These are phyloP conservation scores for Penstemon davidsonii DNA, from an alignment of 257 asterid genomes.

Conservation along the genomic window DNA sequence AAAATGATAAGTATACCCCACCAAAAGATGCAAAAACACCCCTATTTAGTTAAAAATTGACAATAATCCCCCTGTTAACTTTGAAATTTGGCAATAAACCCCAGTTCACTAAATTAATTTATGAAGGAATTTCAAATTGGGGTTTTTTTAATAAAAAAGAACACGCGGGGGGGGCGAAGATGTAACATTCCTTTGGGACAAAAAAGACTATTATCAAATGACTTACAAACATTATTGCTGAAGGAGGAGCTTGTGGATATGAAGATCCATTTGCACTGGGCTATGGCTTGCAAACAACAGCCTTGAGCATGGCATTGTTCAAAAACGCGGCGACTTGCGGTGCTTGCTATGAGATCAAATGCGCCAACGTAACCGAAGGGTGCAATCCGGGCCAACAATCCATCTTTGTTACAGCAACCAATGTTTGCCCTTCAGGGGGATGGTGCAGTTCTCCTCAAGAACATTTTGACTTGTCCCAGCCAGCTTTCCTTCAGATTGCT, in stretches of 20 bases:
- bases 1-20: no score
- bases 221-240: not conserved
- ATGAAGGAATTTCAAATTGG: no score
- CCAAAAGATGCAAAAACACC: no score
- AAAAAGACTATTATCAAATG: no score
- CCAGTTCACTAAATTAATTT: no score
- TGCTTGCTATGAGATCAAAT: constrained; percentile 50
- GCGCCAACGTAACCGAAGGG: constrained; percentile 29
- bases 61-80: no score
- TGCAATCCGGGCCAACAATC: constrained; percentile 35
- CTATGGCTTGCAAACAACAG: constrained; percentile 40
- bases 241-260: constrained; percentile 56
- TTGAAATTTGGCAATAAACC: no score
- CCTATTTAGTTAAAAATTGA: no score
- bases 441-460: constrained; percentile 44
- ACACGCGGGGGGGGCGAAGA: no score
- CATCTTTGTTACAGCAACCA: constrained; percentile 40
- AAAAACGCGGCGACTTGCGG: constrained; percentile 40
- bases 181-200: no score
- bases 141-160: no score
- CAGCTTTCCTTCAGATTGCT: constrained; percentile 43
- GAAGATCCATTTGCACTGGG: constrained; percentile 23
- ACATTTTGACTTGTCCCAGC: constrained; percentile 51
- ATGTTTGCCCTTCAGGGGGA: constrained; percentile 41
- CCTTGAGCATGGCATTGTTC: constrained; percentile 42